These are phyloP conservation scores for Apophysomyces trapeziformis DNA, from an alignment of 371 early-diverging fungal species.

Conservation along the genomic window DNA sequence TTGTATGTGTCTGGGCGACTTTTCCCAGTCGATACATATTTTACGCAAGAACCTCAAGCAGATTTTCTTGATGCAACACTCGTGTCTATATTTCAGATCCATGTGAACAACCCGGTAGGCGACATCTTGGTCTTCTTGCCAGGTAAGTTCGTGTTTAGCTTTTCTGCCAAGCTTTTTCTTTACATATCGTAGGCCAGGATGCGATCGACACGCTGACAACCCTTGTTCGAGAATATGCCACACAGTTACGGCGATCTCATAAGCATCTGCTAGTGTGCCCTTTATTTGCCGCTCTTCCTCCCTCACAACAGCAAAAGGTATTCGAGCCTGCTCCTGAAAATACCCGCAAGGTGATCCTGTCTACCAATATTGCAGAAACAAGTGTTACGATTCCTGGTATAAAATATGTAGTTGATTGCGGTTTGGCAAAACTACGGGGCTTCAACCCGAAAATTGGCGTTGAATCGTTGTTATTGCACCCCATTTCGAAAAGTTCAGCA, in stretches of 20 bases:
- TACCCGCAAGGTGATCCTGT: constrained; percentile 90
- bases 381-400: constrained; percentile 98
- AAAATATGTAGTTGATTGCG: constrained; percentile 98
- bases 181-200: constrained; percentile 59
- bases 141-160: constrained; percentile 51
- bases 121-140: constrained; percentile 94
- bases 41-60: constrained; percentile 75
- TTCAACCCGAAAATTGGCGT: constrained; percentile 94
- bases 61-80: constrained; percentile 94
- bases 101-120: constrained; percentile 83
- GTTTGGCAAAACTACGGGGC: constrained; percentile 96
- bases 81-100: constrained; percentile 87
- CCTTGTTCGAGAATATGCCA: constrained; percentile 72
- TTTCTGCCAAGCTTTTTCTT: neutral
- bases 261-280: constrained; percentile 69
- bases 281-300: constrained; percentile 93
- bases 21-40: constrained; percentile 86
- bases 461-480: constrained; percentile 85
- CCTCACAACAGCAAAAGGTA: constrained; percentile 89
- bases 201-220: constrained; percentile 89
- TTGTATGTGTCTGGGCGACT: constrained; percentile 84
- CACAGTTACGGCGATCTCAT: constrained; percentile 42
- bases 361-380: constrained; percentile 99
- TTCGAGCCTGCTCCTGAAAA: constrained; percentile 89
- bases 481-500: constrained; percentile 94